Evolutionary conservation across 2,329 filamentous ascomycete genomes (phyloP).

Genomic region (Epichloe baconii): DNA sequence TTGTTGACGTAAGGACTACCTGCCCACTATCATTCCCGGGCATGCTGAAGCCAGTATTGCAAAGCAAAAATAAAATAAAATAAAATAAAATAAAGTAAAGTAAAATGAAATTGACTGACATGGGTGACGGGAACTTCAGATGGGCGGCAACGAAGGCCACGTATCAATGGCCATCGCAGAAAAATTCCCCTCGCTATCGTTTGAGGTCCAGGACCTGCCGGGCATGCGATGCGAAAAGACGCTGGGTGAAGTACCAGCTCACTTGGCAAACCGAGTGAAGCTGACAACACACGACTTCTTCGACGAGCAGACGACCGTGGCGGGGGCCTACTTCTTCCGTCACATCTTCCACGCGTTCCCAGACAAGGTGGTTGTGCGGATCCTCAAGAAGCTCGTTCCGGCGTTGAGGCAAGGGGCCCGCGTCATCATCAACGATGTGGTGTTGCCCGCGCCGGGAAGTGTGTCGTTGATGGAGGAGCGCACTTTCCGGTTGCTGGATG

Average conservation of each 20-base stretch:
- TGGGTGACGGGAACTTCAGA: slow-evolving; percentile 4
- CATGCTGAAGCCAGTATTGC: background rate
- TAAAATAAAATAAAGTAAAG: background rate
- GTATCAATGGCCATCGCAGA: slow-evolving; percentile 12
- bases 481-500: slow-evolving; percentile 27
- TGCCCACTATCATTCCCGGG: too few species aligned
- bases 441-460: slow-evolving; percentile 18
- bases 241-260: slow-evolving; percentile 16
- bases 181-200: slow-evolving; percentile 16
- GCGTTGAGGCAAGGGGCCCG: slow-evolving; percentile 34
- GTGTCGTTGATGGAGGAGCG: slow-evolving; percentile 24
- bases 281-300: slow-evolving; percentile 40
- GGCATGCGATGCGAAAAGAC: slow-evolving; percentile 25
- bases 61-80: background rate
- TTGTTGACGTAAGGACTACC: slow-evolving; percentile 14
- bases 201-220: slow-evolving; percentile 37
- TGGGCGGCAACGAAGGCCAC: slow-evolving; percentile 15
- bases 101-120: background rate
- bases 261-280: slow-evolving; percentile 21
- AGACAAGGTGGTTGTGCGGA: slow-evolving; percentile 29
- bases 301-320: slow-evolving; percentile 32
- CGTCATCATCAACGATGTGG: slow-evolving; percentile 25
- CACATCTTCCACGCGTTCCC: slow-evolving; percentile 45
- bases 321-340: slow-evolving; percentile 38
- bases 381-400: slow-evolving; percentile 32